phyloP scores from a whole-genome alignment of 2,329 filamentous ascomycete species.

The Fusarium denticulatum region DNA sequence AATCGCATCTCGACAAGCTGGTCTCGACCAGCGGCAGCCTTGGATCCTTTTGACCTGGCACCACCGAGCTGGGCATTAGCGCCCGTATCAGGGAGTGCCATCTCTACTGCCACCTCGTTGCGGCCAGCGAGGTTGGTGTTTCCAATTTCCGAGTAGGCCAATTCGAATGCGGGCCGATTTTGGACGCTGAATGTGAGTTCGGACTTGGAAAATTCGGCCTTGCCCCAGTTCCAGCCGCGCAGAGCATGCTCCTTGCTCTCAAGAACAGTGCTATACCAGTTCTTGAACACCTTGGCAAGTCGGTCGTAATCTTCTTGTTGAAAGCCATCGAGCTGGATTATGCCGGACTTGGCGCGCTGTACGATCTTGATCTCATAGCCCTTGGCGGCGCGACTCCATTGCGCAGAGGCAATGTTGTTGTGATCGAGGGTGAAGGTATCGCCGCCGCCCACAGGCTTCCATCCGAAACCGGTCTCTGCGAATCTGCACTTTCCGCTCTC shows the following conservation, averaged over 20 bases:
- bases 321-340: slow-evolving; percentile 96
- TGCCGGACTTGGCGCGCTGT: slow-evolving; percentile 77
- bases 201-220: slow-evolving; percentile 94
- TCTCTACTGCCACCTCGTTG: slow-evolving; percentile 97
- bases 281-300: slow-evolving; percentile 91
- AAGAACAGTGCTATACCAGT: slow-evolving; percentile 94
- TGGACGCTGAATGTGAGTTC: slow-evolving; percentile 97
- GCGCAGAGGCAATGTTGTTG: slow-evolving; percentile 83
- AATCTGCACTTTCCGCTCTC: slow-evolving; percentile 93
- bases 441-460: slow-evolving; percentile 88
- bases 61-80: slow-evolving; percentile 79
- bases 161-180: slow-evolving; percentile 94
- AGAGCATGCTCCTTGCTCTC: slow-evolving; percentile 94
- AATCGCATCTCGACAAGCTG: slow-evolving; percentile 99
- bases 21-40: slow-evolving; percentile 87
- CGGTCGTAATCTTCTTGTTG: slow-evolving; percentile 94
- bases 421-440: slow-evolving; percentile 94
- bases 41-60: slow-evolving; percentile 81
- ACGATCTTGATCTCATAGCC: slow-evolving; percentile 95
- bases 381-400: slow-evolving; percentile 93
- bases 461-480: slow-evolving; percentile 92
- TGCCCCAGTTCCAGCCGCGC: slow-evolving; percentile 99
- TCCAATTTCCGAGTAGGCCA: slow-evolving; percentile 95
- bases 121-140: slow-evolving; percentile 98
- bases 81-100: slow-evolving; percentile 80